Evolutionary conservation across 2,329 filamentous ascomycete genomes (phyloP), one percentile per base, ranked within the genome.

Genomic region (Fusarium gaditjirri): DNA sequence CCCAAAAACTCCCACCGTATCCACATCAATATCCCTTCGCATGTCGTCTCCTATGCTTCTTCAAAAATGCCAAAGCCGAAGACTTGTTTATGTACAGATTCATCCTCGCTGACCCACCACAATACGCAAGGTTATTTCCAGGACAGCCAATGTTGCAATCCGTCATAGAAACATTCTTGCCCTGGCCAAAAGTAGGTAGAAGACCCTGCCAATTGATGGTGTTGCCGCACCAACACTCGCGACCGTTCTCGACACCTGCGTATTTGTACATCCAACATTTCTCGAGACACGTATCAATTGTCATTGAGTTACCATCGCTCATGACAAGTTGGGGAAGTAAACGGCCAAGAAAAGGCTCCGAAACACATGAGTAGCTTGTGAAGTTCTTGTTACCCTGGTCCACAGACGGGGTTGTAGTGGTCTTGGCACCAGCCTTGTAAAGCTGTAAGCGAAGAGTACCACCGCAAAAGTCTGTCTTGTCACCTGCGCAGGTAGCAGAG

Each of bases 201-300:
- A 63, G 64, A 1, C 79, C 80, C 10, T 72, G 71, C 31, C 79
- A 73, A 29, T 77, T 76, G 14, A 83, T 61, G 2, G 57, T 49
- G 53, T 82, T 77, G 9, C 80, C 80, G 44, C 81, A 83, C 77
- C 80, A 83, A 31, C 82, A 83, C 27, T 83, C 81, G 4, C 74
- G 76, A 11, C 80, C 80, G 36, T 83, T 83, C 55, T 83, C 80
- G 8, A 83, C 76, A 14, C 81, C 82, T 2, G 78, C 81, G 29
- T 77, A 83, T 11, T 76, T 77, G 59, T 80, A 83, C 25, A 78
- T 69, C 41, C 71, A 76, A 52, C 82, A 83, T 3, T 75, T 75
- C 50, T 79, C 74, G 3, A 82, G 65, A 54, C 82, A 83, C 0
- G 65, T 61, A 14, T 80, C 74, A 17, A 82, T 72, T 0, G 80